Conservation (phyloP, 2,329 filamentous ascomycete genomes). For the Ophiostoma sp. region DNA sequence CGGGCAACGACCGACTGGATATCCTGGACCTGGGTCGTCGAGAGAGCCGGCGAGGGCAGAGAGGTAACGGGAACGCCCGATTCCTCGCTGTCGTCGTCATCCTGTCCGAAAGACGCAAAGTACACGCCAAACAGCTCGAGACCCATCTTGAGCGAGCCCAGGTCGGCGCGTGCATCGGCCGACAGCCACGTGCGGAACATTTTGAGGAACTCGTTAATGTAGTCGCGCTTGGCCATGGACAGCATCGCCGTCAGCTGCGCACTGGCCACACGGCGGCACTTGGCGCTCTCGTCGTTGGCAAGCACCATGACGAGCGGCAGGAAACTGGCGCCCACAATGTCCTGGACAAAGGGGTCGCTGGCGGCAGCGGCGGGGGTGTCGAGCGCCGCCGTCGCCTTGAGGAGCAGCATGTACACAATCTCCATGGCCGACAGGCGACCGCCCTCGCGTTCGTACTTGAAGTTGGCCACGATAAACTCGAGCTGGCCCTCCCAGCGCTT, state of each 20-base stretch:
- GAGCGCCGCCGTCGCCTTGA: slow-evolving; percentile 64
- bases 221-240: slow-evolving; percentile 71
- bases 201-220: slow-evolving; percentile 66
- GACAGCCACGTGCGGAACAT: slow-evolving; percentile 75
- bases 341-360: slow-evolving; percentile 72
- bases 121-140: slow-evolving; percentile 76
- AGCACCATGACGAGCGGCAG: slow-evolving; percentile 81
- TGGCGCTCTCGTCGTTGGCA: slow-evolving; percentile 82
- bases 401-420: slow-evolving; percentile 79
- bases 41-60: slow-evolving; percentile 29
- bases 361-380: slow-evolving; percentile 9
- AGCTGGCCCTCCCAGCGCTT: slow-evolving; percentile 87
- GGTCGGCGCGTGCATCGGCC: slow-evolving; percentile 44
- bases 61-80: neutral
- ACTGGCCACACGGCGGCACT: slow-evolving; percentile 80
- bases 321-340: slow-evolving; percentile 79
- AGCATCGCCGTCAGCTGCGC: slow-evolving; percentile 80
- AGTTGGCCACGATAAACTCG: slow-evolving; percentile 82
- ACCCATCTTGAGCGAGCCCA: slow-evolving; percentile 68
- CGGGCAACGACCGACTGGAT: slow-evolving; percentile 61
- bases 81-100: neutral
- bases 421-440: slow-evolving; percentile 93
- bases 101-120: slow-evolving; percentile 61
- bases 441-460: slow-evolving; percentile 85
- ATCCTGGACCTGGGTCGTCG: slow-evolving; percentile 65